Percentiles rank a stretch among this genome's conserved stretches.
phyloP scores from a whole-genome alignment of 2,329 filamentous ascomycete genomes.

The Ophiocordyceps australis region DNA sequence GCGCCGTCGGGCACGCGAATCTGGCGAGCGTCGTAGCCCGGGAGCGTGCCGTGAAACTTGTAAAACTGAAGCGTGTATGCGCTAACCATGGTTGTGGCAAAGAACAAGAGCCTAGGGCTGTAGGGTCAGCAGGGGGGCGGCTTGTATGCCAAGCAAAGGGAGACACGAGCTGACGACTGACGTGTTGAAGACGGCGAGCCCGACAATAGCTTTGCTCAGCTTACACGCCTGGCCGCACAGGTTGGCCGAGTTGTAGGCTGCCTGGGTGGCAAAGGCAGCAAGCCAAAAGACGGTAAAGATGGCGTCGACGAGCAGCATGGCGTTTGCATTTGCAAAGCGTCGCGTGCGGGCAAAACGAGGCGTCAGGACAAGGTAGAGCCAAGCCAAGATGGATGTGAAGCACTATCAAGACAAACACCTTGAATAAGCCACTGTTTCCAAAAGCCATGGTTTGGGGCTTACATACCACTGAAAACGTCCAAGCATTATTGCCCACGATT shows the following conservation, averaged over 20 bases:
- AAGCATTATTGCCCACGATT: slow-evolving; percentile 40
- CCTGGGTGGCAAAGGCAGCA: slow-evolving; percentile 47
- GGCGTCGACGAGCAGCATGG: slow-evolving; percentile 39
- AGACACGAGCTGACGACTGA: slow-evolving; percentile 21
- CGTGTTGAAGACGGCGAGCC: slow-evolving; percentile 43
- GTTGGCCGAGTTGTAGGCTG: slow-evolving; percentile 39
- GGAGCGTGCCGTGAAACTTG: slow-evolving; percentile 40
- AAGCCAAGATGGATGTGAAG: slow-evolving; percentile 44
- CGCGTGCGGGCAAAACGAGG: slow-evolving; percentile 44
- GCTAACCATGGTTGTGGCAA: slow-evolving; percentile 32
- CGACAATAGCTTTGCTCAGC: slow-evolving; percentile 46
- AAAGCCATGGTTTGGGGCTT: no score
- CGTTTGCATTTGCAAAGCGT: slow-evolving; percentile 42
- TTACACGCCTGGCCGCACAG: slow-evolving; percentile 36
- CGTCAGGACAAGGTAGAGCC: slow-evolving; percentile 47
- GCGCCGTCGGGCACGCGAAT: slow-evolving; percentile 17
- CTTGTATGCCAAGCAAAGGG: no score
- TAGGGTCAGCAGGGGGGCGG: not conserved
- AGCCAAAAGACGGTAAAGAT: slow-evolving; percentile 44
- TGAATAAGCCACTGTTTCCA: no score
- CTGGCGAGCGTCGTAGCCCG: slow-evolving; percentile 37
- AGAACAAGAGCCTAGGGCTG: slow-evolving; percentile 32
- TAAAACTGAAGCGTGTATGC: slow-evolving; percentile 43
- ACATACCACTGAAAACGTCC: slow-evolving; percentile 46
- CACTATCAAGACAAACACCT: slow-evolving; percentile 26